Evolutionary conservation across 1,284 basidiomycete genomes (phyloP), one percentile per base, ranked within the genome.

Genomic region (Apiotrichum mycotoxinovorans): DNA sequence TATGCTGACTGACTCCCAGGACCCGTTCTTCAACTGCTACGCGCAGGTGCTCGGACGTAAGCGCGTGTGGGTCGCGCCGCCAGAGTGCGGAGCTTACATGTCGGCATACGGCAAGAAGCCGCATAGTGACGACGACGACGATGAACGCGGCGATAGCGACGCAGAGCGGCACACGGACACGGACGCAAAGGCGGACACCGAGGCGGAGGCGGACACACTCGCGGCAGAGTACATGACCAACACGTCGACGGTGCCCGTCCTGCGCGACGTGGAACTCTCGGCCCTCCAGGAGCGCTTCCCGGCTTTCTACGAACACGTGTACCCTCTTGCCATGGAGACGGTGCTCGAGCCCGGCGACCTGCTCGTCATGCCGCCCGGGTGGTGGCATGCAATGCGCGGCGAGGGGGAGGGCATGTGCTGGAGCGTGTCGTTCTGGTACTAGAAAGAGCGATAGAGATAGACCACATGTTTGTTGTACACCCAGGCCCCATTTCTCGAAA

Each of bases 21-120:
- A 98, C 72, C 93, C 93, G 0, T 96, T 87, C 77, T 91, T 84
- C 78, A 98, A 98, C 72, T 83, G 88, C 63, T 98, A 90, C 73
- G 91, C 86, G 0, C 94, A 98, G 79, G 83, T 95, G 7, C 85
- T 91, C 3, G 94, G 94, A 12, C 76, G 79, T 17, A 98, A 97
- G 75, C 88, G 87, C 5, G 83, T 97, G n/a, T 97, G 94, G 92
- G 79, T 97, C 34, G 91, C 91, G 0, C 88, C 91, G 18, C 90
- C 91, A 3, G 67, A 72, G 8, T 69, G 79, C 18, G 77, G 80
- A 1, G 54, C 76, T 0, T 78, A 75, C 52, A 88, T 91, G 86
- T 69, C 76, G 44, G 67, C 76, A 0, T 83, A 84, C 65, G 60
- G 63, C 23, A 26, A 12, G 54, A 25, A 10, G 30, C 5, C 9